Evolutionary conservation across 108 stramenopile genomes (phyloP), one percentile per base, ranked within the genome.

Genomic region (Stephanodiscus triporus): DNA sequence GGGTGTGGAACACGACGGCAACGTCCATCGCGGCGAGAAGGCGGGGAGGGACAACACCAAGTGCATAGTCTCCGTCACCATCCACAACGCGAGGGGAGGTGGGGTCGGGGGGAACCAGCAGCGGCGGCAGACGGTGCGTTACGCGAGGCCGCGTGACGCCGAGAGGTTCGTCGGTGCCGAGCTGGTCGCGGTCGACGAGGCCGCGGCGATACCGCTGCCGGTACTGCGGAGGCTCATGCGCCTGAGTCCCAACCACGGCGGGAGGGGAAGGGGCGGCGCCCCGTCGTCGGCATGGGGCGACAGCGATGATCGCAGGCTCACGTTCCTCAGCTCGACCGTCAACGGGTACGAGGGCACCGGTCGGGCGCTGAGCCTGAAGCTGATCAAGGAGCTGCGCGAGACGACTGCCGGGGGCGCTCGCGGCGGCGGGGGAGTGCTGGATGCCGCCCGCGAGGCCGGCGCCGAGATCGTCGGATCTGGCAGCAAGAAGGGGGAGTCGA

Each of bases 261-360:
- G 73, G 17, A 78, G 51, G 43, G 80, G 75, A 36, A 87, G 87
- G 71, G 86, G 83, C 58, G 51, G 26, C 32, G 32, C 32, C 2
- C 5, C 32, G 32, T 5, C 32, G 32, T 34, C 32, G 32, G 32
- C 4, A 34, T 2, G 32, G 5, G 80, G 32, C 68, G 72, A 81
- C 51, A 80, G 83, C 2, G 83, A 80, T 42, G 84, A 85, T 10
- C 81, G 89, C 66, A 87, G 91, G 30, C 82, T 98, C 36, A 94
- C 95, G 14, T 99, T 99, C 70, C 56, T 99, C 69, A 92, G 95
- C 70, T 98, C 97, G 23, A 99, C 99, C 9, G 87, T 99, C 51
- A 98, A 97, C 81, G 99, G 99, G 30, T 99, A 99, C 83, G 99
- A 99, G 81, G 99, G 99, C 10, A 99, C 99, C 1, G 99, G 99